Conservation (phyloP, 169 alveolate species). For the Babesia bigemina region DNA sequence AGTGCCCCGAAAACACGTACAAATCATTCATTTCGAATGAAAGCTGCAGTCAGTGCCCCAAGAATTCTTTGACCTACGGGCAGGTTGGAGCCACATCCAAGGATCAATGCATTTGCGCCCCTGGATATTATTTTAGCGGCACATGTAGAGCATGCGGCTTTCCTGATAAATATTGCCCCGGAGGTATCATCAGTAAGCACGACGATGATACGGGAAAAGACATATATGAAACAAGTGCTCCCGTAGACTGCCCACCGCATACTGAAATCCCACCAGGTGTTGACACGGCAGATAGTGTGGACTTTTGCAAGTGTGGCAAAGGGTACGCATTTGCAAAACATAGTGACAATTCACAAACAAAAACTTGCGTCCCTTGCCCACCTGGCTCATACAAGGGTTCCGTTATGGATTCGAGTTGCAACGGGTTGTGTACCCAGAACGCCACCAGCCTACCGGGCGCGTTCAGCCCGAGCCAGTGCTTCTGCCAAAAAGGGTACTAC, state of each 20-base stretch:
- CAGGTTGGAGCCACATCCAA: slow-evolving; percentile 72
- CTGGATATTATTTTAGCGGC: slow-evolving; percentile 76
- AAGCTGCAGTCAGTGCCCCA: slow-evolving; percentile 70
- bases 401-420: slow-evolving; percentile 80
- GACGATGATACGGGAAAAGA: slow-evolving; percentile 25
- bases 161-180: slow-evolving; percentile 78
- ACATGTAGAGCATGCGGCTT: slow-evolving; percentile 76
- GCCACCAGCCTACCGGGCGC: slow-evolving; percentile 81
- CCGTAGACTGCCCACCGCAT: slow-evolving; percentile 74
- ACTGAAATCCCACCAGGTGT: slow-evolving; percentile 82
- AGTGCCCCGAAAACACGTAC: slow-evolving; percentile 73
- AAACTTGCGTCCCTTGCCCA: slow-evolving; percentile 77
- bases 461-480: slow-evolving; percentile 78
- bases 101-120: slow-evolving; percentile 78
- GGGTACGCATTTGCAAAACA: slow-evolving; percentile 74
- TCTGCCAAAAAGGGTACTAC: slow-evolving; percentile 79
- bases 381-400: slow-evolving; percentile 82
- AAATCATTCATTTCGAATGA: slow-evolving; percentile 69
- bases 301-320: slow-evolving; percentile 79
- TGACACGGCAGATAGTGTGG: slow-evolving; percentile 74
- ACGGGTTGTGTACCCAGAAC: slow-evolving; percentile 79
- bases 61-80: slow-evolving; percentile 67
- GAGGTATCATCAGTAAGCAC: slow-evolving; percentile 78
- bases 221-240: slow-evolving; percentile 53
- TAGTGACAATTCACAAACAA: slow-evolving; percentile 40